Percentiles rank a stretch among this genome's conserved stretches.
Conservation (phyloP, 805 yeast species). For the Kodamaea kakaduensis region DNA sequence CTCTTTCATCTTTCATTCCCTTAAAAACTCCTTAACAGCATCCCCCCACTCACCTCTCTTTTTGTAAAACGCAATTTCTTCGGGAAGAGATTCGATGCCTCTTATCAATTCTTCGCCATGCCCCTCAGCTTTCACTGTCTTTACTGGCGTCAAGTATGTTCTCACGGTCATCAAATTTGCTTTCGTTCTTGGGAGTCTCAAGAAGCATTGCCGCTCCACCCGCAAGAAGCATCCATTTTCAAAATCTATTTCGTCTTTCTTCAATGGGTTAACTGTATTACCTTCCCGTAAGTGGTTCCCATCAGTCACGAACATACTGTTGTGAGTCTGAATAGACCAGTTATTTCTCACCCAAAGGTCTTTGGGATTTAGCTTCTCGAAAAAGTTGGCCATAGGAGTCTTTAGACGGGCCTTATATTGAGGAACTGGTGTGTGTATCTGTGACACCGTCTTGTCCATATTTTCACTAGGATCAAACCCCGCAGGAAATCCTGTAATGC, state of each 20-base stretch:
- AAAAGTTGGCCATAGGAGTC: constrained; percentile 64
- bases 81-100: constrained; percentile 37
- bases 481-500: constrained; percentile 61
- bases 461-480: constrained; percentile 65
- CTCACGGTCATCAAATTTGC: constrained; percentile 36
- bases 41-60: constrained; percentile 36
- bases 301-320: constrained; percentile 26
- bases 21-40: constrained; percentile 31
- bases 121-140: constrained; percentile 29
- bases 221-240: constrained; percentile 31
- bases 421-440: constrained; percentile 71
- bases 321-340: constrained; percentile 67
- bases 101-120: constrained; percentile 24
- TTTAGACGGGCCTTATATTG: constrained; percentile 53
- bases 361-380: constrained; percentile 49
- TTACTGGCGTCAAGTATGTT: constrained; percentile 33
- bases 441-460: constrained; percentile 51
- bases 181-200: constrained; percentile 32
- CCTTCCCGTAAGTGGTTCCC: constrained; percentile 33
- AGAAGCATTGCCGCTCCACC: constrained; percentile 35
- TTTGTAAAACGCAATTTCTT: constrained; percentile 36
- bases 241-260: constrained; percentile 30
- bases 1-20: neutral
- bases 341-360: constrained; percentile 61
- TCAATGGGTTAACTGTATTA: constrained; percentile 20